These are phyloP conservation scores for Coleophoma crateriformis DNA, from an alignment of 2,329 filamentous ascomycete genomes.

Conservation along the genomic window DNA sequence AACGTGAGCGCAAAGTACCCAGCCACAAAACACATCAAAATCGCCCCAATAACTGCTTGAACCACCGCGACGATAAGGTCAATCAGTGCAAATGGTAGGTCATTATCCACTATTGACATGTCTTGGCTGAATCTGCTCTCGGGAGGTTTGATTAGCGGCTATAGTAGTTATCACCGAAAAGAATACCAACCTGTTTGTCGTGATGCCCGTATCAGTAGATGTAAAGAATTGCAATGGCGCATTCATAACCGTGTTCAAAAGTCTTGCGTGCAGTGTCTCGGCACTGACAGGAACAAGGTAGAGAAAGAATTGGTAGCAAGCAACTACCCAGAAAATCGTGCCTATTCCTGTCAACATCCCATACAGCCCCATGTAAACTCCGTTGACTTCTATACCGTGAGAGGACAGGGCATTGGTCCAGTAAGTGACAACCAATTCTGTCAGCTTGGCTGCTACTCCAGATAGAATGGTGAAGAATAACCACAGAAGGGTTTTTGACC, in stretches of 20 bases:
- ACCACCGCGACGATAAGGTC: slow-evolving; percentile 15
- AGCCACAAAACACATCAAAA: slow-evolving; percentile 25
- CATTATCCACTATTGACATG: slow-evolving; percentile 18
- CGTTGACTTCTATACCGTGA: slow-evolving; percentile 7
- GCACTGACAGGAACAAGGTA: slow-evolving; percentile 46
- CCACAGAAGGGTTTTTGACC: slow-evolving; percentile 6
- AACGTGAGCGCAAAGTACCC: slow-evolving; percentile 34
- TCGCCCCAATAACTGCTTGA: slow-evolving; percentile 33
- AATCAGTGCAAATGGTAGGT: slow-evolving; percentile 15
- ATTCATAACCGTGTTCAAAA: slow-evolving; percentile 37
- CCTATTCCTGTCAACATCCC: slow-evolving; percentile 1
- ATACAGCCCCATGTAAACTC: slow-evolving; percentile 11
- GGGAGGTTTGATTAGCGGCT: neutral
- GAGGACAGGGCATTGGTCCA: slow-evolving; percentile 19
- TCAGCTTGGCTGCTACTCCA: slow-evolving; percentile 10
- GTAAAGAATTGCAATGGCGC: slow-evolving; percentile 31
- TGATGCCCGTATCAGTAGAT: slow-evolving; percentile 14
- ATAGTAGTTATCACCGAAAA: neutral
- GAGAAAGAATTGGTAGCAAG: slow-evolving; percentile 35
- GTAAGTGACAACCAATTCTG: slow-evolving; percentile 12
- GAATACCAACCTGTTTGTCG: slow-evolving; percentile 9
- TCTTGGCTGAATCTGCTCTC: slow-evolving; percentile 15
- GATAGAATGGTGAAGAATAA: slow-evolving; percentile 2
- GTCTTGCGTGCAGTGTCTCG: slow-evolving; percentile 39
- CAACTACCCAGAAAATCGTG: slow-evolving; percentile 2